Conservation (phyloP, 495 filamentous ascomycete genomes). For the Trichoderma asperelloides region DNA sequence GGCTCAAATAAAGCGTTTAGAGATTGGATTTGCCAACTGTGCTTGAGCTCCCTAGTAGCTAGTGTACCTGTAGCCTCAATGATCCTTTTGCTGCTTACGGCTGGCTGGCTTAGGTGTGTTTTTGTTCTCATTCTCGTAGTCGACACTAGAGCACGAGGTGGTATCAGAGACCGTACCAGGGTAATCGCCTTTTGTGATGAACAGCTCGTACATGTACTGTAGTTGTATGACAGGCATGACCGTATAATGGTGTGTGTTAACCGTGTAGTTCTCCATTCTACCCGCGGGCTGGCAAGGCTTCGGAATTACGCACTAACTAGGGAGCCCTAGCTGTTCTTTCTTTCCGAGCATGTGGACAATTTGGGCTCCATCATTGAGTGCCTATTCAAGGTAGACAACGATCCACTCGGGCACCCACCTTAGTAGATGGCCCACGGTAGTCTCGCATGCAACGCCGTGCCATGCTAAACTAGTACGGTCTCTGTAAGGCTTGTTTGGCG, state of each 20-base stretch:
- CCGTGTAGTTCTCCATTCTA: neutral
- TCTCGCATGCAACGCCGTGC: constrained; percentile 2
- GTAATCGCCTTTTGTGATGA: neutral
- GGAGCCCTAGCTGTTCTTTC: neutral
- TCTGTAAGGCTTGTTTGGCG: constrained; percentile 5
- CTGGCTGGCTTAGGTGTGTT: neutral
- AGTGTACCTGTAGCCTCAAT: neutral
- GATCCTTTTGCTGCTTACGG: neutral
- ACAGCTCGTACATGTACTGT: neutral
- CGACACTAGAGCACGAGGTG: neutral
- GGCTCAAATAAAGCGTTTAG: neutral
- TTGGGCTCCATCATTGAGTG: constrained; percentile 5
- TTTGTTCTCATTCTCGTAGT: neutral
- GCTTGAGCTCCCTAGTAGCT: neutral
- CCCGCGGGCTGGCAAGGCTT: neutral
- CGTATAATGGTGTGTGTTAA: neutral
- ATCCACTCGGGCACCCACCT: neutral
- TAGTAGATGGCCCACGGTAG: constrained; percentile 5
- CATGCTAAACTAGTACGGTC: neutral
- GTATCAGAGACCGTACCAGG: neutral
- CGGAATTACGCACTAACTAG: neutral
- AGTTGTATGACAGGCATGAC: neutral
- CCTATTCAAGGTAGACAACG: neutral
- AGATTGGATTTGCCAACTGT: neutral
- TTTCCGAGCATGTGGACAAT: constrained; percentile 7